Conservation (phyloP, 2,329 filamentous ascomycete genomes). For the Diaporthe citriasiana region DNA sequence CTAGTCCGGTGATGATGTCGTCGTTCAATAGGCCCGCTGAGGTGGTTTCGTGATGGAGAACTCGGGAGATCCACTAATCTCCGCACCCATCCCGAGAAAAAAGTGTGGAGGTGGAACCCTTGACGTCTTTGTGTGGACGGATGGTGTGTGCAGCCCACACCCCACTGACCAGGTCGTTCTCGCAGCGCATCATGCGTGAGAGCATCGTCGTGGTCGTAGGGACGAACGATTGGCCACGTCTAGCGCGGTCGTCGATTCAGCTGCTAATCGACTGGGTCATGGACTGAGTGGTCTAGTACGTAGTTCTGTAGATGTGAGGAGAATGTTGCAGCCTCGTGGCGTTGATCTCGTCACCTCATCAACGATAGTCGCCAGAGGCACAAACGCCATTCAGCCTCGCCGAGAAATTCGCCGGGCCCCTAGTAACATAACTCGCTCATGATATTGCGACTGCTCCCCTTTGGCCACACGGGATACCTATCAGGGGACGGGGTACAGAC, state of each 20-base stretch:
- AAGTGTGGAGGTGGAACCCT: conserved; percentile 36
- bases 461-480: not conserved
- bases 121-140: conserved; percentile 15
- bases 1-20: conserved; percentile 22
- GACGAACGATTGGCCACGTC: conserved; percentile 37
- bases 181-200: conserved; percentile 21
- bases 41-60: conserved; percentile 35
- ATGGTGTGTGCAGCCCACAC: conserved; percentile 37
- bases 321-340: conserved; percentile 30
- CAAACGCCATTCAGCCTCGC: conserved; percentile 26
- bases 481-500: not conserved
- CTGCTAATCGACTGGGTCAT: not conserved
- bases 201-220: conserved; percentile 24
- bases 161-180: conserved; percentile 27
- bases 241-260: conserved; percentile 31
- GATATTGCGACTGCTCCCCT: not conserved
- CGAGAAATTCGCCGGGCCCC: conserved; percentile 26
- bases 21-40: conserved; percentile 34
- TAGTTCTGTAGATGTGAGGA: not conserved
- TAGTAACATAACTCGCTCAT: conserved; percentile 9
- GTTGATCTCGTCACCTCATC: conserved; percentile 33
- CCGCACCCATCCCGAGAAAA: conserved; percentile 30
- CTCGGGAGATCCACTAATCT: conserved; percentile 34
- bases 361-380: conserved; percentile 29
- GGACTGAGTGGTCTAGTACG: not conserved